Conservation (phyloP, 495 filamentous ascomycete genomes). For the Penicillium samsonianum region DNA sequence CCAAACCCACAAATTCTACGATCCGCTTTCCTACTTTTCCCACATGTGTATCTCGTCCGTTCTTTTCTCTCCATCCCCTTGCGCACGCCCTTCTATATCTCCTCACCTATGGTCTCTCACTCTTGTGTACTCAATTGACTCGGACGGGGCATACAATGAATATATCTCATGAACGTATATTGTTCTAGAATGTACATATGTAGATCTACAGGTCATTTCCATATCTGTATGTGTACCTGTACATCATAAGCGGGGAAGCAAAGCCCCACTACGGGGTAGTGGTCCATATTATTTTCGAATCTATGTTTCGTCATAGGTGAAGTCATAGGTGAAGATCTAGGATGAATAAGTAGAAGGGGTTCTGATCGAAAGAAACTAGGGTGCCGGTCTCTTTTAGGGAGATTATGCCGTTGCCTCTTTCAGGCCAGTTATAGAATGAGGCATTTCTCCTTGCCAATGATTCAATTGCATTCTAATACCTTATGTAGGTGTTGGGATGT, state of each 20-base stretch:
- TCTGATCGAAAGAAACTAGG: too few relatives aligned
- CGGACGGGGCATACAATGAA: conserved; percentile 33
- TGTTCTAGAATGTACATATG: not conserved
- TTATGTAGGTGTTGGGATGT: not conserved
- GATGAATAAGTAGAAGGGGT: not conserved
- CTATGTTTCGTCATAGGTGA: not conserved
- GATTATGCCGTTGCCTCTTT: not conserved
- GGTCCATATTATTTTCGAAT: not conserved
- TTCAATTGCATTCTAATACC: not conserved
- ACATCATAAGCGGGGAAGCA: not conserved
- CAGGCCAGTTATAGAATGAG: not conserved
- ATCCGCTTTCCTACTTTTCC: conserved; percentile 8
- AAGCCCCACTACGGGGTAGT: not conserved
- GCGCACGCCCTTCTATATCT: conserved; percentile 5
- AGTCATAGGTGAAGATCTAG: too few relatives aligned
- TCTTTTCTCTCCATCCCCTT: conserved; percentile 19
- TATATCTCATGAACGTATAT: conserved; percentile 27
- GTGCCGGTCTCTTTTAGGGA: too few relatives aligned
- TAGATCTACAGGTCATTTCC: not conserved
- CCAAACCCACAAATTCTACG: conserved; percentile 17
- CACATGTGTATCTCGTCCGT: conserved; percentile 25
- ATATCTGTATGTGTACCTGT: not conserved
- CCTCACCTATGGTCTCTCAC: conserved; percentile 13
- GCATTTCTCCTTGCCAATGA: not conserved
- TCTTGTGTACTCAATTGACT: conserved; percentile 25